Percentiles rank a stretch among this genome's conserved stretches.
These are phyloP conservation scores for Cytospora paraplurivora DNA, from an alignment of 2,329 filamentous ascomycete genomes.

Conservation along the genomic window DNA sequence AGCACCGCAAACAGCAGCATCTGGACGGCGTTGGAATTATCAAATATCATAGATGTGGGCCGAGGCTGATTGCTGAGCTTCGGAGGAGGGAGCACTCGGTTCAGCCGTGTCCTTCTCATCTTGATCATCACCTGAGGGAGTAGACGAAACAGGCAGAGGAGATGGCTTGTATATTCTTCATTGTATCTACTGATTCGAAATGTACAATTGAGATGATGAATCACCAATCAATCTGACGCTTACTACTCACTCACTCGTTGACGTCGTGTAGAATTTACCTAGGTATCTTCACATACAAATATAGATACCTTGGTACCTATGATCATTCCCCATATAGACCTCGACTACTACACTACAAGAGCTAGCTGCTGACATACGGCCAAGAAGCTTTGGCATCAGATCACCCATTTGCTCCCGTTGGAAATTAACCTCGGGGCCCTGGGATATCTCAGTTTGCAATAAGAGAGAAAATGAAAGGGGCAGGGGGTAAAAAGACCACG, in stretches of 20 bases:
- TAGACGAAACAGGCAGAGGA: not conserved
- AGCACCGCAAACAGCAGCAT: conserved; percentile 21
- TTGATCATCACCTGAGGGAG: not conserved
- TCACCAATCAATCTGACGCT: not conserved
- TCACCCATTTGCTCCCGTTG: not conserved
- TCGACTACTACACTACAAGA: not conserved
- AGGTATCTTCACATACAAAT: too few species aligned
- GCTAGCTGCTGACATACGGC: not conserved
- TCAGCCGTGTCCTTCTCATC: not conserved
- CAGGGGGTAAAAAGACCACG: not conserved
- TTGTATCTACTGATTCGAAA: not conserved
- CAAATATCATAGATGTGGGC: not conserved
- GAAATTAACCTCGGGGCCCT: not conserved
- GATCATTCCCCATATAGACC: too few species aligned
- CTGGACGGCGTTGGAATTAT: conserved; percentile 24
- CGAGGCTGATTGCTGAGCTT: not conserved
- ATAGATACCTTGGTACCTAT: too few species aligned
- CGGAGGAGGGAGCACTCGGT: not conserved
- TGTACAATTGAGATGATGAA: not conserved
- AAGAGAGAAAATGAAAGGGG: not conserved
- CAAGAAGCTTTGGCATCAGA: not conserved
- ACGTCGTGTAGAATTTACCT: too few species aligned
- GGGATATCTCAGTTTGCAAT: not conserved
- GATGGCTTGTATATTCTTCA: not conserved
- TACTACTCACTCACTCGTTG: too few species aligned